phyloP scores from a whole-genome alignment of 805 yeast species.

The Ogataea wickerhamii region DNA sequence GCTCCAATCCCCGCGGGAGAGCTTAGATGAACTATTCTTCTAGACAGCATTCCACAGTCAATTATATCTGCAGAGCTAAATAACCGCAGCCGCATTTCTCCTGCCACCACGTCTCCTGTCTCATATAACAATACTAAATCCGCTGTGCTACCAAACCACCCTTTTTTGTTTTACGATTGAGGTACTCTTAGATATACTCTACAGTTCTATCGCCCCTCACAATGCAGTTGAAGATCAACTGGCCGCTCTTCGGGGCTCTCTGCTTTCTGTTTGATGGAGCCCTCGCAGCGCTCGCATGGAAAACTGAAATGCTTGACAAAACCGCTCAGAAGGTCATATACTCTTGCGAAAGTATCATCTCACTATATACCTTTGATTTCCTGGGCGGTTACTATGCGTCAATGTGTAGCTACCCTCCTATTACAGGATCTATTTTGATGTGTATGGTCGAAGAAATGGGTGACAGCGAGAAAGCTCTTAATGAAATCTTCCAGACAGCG shows the following conservation, averaged over 20 bases:
- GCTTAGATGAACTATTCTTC: too few relatives aligned
- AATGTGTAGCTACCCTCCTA: constrained; percentile 19
- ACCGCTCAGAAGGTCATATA: neutral
- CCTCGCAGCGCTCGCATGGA: constrained; percentile 4
- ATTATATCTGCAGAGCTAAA: too few relatives aligned
- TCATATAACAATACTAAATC: too few relatives aligned
- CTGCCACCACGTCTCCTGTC: too few relatives aligned
- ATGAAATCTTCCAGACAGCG: constrained; percentile 3
- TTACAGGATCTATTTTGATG: constrained; percentile 12
- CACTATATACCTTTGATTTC: constrained; percentile 3
- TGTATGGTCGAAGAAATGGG: constrained; percentile 10
- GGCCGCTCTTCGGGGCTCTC: neutral
- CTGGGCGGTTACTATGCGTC: constrained; percentile 1
- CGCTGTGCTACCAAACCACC: too few relatives aligned
- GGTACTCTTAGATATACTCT: neutral
- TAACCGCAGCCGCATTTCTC: too few relatives aligned
- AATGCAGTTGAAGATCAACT: neutral
- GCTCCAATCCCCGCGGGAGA: too few relatives aligned
- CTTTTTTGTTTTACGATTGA: too few relatives aligned
- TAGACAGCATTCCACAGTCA: too few relatives aligned
- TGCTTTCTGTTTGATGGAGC: neutral
- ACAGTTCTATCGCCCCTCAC: neutral
- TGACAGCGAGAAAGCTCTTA: constrained; percentile 1
- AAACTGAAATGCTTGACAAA: constrained; percentile 1
- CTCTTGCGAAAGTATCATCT: neutral